Evolutionary conservation across 805 yeast genomes (phyloP).

Genomic region (Kluyveromyces siamensis): DNA sequence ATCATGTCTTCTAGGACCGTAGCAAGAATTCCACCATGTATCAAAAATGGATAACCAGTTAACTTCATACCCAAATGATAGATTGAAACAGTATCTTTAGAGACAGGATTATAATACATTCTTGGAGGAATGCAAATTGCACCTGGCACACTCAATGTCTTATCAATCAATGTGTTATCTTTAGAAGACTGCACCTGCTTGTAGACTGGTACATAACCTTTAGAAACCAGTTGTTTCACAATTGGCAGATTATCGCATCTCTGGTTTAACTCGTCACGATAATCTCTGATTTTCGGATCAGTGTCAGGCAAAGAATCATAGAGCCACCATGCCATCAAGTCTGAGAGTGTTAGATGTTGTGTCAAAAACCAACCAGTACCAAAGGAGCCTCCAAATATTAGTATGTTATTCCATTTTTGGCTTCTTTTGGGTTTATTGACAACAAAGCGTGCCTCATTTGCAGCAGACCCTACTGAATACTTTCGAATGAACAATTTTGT

Average conservation of each 20-base stretch:
- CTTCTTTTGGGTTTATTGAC: constrained; percentile 1
- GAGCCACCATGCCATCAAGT: constrained; percentile 27
- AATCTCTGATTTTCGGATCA: constrained; percentile 22
- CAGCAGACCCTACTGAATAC: not conserved
- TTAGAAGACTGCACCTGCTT: constrained; percentile 28
- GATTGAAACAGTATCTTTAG: constrained; percentile 54
- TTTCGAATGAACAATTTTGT: not conserved
- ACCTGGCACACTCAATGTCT: constrained; percentile 60
- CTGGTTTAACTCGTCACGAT: constrained; percentile 32
- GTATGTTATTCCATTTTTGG: constrained; percentile 16
- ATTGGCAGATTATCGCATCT: constrained; percentile 42
- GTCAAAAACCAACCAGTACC: constrained; percentile 25
- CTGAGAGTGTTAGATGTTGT: constrained; percentile 28
- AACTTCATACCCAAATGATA: constrained; percentile 70
- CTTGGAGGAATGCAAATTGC: constrained; percentile 70
- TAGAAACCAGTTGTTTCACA: constrained; percentile 37
- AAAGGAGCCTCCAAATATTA: constrained; percentile 25
- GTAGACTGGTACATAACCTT: constrained; percentile 30
- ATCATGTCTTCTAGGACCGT: constrained; percentile 71
- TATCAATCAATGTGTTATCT: constrained; percentile 39
- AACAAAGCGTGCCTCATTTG: constrained; percentile 1
- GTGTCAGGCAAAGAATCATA: constrained; percentile 24
- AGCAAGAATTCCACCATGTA: constrained; percentile 86
- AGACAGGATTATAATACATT: constrained; percentile 48
- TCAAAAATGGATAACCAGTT: constrained; percentile 79